phyloP scores from a whole-genome alignment of 2,329 filamentous ascomycete genomes.

The Ophiostoma populinum region DNA sequence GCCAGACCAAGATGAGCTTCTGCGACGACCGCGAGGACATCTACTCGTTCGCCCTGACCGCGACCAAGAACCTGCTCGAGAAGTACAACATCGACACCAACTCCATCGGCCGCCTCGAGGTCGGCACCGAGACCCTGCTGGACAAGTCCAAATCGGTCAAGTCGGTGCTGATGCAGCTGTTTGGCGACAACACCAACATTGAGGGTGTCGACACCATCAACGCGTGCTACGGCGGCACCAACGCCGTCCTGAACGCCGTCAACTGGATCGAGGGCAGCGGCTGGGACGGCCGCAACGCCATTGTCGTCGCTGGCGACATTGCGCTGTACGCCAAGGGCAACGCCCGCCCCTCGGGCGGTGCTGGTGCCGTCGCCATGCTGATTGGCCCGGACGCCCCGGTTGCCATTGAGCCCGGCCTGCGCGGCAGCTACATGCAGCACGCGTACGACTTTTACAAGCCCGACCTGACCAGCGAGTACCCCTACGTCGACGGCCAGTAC shows the following conservation, averaged over 20 bases:
- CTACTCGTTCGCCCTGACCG: conserved; percentile 71
- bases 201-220: conserved; percentile 74
- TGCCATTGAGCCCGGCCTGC: conserved; percentile 60
- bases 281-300: conserved; percentile 70
- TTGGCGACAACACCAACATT: conserved; percentile 67
- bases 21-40: conserved; percentile 84
- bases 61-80: conserved; percentile 56
- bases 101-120: conserved; percentile 64
- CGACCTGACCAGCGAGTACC: conserved; percentile 74
- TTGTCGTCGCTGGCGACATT: conserved; percentile 69
- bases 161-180: conserved; percentile 74
- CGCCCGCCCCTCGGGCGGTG: conserved; percentile 66
- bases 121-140: conserved; percentile 70
- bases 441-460: conserved; percentile 87
- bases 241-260: conserved; percentile 65
- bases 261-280: conserved; percentile 79
- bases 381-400: conserved; percentile 64
- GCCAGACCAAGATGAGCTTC: conserved; percentile 85
- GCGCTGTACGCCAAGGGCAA: conserved; percentile 72
- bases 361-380: conserved; percentile 62
- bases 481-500: conserved; percentile 70
- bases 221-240: conserved; percentile 76
- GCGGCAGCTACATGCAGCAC: conserved; percentile 67
- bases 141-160: conserved; percentile 89
- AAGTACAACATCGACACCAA: conserved; percentile 72